Evolutionary conservation across 208 protist species (phyloP).

Genomic region (Phytomonas sp.): DNA sequence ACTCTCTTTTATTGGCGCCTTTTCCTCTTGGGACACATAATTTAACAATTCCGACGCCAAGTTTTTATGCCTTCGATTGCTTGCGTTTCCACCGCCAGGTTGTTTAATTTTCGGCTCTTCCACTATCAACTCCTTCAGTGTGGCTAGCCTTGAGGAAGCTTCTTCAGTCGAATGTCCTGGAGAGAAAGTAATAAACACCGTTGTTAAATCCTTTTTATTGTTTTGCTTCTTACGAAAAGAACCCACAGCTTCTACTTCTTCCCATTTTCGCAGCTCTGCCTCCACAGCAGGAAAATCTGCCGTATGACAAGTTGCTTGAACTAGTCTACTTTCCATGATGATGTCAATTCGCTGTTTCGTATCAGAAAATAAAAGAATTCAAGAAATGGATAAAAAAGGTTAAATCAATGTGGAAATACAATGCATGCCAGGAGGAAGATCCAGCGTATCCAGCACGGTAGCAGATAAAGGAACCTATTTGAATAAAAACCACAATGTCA

Average conservation of each 20-base stretch:
- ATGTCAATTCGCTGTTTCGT: not conserved
- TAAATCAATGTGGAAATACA: not conserved
- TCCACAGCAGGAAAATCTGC: slow-evolving; percentile 63
- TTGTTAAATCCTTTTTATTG: slow-evolving; percentile 67
- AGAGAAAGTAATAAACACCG: slow-evolving; percentile 71
- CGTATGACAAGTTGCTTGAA: slow-evolving; percentile 49
- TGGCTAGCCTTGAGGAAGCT: slow-evolving; percentile 24
- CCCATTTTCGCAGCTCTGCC: slow-evolving; percentile 49
- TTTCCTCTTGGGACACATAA: slow-evolving; percentile 33
- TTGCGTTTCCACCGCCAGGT: slow-evolving; percentile 5
- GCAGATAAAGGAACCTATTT: not conserved
- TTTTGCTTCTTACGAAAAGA: slow-evolving; percentile 75
- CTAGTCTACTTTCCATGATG: slow-evolving; percentile 23
- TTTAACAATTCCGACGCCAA: slow-evolving; percentile 52
- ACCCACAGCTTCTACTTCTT: slow-evolving; percentile 69
- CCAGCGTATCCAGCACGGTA: not conserved
- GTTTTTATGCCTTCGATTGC: slow-evolving; percentile 19
- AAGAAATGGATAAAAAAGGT: not conserved
- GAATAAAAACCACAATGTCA: not conserved
- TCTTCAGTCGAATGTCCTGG: slow-evolving; percentile 29
- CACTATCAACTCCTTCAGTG: slow-evolving; percentile 33
- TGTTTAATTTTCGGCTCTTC: slow-evolving; percentile 17
- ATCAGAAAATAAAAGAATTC: not conserved
- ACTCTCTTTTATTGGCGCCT: slow-evolving; percentile 10
- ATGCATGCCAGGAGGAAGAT: not conserved